Evolutionary conservation across 2,329 filamentous ascomycete species (phyloP).

Genomic region (Penicillium brevicompactum): DNA sequence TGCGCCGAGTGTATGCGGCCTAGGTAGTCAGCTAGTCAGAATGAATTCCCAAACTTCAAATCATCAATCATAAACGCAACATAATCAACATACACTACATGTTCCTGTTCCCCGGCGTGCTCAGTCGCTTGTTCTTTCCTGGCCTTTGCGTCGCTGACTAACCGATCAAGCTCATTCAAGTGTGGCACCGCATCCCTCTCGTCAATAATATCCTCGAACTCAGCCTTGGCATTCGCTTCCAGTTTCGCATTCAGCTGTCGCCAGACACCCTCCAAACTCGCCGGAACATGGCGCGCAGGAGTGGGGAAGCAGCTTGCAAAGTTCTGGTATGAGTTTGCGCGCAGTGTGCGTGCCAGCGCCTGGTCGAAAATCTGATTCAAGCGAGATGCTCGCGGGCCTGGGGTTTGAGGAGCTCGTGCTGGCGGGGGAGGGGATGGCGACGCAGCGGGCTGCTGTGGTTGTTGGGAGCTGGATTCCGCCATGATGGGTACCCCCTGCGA

Average conservation of each 20-base stretch:
- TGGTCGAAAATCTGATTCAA: slow-evolving; percentile 63
- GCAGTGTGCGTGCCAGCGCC: slow-evolving; percentile 61
- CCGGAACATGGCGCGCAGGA: slow-evolving; percentile 58
- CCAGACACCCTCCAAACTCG: slow-evolving; percentile 59
- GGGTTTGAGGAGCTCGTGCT: slow-evolving; percentile 57
- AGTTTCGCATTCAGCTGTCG: slow-evolving; percentile 61
- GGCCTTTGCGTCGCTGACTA: slow-evolving; percentile 60
- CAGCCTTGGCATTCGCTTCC: slow-evolving; percentile 57
- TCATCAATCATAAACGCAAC: not conserved
- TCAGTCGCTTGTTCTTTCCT: slow-evolving; percentile 47
- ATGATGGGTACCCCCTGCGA: slow-evolving; percentile 13
- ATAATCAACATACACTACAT: slow-evolving; percentile 49
- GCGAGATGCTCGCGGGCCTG: slow-evolving; percentile 62
- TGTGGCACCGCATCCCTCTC: slow-evolving; percentile 59
- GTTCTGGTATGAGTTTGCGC: slow-evolving; percentile 62
- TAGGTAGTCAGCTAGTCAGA: slow-evolving; percentile 27
- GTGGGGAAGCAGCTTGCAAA: slow-evolving; percentile 68
- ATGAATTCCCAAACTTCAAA: slow-evolving; percentile 3
- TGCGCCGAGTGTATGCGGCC: slow-evolving; percentile 61
- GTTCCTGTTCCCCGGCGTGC: slow-evolving; percentile 37
- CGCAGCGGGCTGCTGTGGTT: slow-evolving; percentile 16
- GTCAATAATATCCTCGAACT: slow-evolving; percentile 63
- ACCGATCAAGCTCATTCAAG: slow-evolving; percentile 62
- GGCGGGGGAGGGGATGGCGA: slow-evolving; percentile 56
- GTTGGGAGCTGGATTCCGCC: slow-evolving; percentile 21